Conservation (phyloP, 768 basidiomycete species). For the Boletus rufocinnamomeus region DNA sequence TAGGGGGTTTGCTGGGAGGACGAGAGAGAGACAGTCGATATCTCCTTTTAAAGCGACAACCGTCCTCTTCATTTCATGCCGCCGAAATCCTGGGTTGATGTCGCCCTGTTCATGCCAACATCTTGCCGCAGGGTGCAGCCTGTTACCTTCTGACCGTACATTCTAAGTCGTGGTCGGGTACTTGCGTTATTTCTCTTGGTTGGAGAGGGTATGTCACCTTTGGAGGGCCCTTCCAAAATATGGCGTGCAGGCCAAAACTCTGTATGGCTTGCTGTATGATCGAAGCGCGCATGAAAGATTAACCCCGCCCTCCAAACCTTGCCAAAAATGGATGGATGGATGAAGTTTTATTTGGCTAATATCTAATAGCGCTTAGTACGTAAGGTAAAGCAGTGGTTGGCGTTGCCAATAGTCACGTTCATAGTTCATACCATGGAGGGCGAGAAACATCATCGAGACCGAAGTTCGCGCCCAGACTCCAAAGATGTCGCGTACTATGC, state of each 20-base stretch:
- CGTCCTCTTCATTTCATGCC: neutral
- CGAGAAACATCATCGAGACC: too few species aligned
- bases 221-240: slow-evolving; percentile 1
- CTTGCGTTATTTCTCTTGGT: too few species aligned
- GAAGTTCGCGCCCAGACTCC: too few species aligned
- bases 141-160: neutral
- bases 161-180: neutral
- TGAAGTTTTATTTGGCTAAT: too few species aligned
- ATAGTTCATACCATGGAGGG: neutral
- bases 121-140: neutral
- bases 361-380: too few species aligned
- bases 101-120: neutral
- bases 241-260: neutral
- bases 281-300: neutral
- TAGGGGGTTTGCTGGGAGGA: neutral
- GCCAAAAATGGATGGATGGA: neutral
- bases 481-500: too few species aligned
- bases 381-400: neutral
- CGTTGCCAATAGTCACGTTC: neutral
- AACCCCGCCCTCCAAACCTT: neutral
- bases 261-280: neutral
- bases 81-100: neutral
- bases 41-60: too few species aligned
- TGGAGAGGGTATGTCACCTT: neutral
- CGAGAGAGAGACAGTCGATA: neutral